phyloP scores from a whole-genome alignment of 2,329 filamentous ascomycete species.

The Fusarium anguioides region DNA sequence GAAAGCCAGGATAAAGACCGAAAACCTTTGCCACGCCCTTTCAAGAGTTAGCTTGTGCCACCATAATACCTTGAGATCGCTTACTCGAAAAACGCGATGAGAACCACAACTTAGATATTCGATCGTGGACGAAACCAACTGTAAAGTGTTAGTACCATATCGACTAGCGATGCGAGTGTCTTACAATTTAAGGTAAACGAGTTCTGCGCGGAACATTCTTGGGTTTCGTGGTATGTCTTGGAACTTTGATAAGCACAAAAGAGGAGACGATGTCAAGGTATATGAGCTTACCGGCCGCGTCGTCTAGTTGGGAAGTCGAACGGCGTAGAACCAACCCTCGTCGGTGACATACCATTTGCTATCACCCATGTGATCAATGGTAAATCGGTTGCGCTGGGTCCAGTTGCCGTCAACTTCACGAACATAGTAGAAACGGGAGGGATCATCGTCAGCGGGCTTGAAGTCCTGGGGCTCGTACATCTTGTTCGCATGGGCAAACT shows the following conservation, averaged over 20 bases:
- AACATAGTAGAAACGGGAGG: constrained; percentile 69
- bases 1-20: not conserved
- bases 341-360: constrained; percentile 69
- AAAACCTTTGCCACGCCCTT: not conserved
- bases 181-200: constrained; percentile 7
- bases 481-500: constrained; percentile 62
- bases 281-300: constrained; percentile 19
- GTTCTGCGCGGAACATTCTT: constrained; percentile 1
- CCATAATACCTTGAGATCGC: not conserved
- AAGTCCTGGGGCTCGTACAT: constrained; percentile 70
- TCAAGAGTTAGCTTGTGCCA: not conserved
- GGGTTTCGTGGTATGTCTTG: constrained; percentile 13
- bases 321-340: constrained; percentile 70
- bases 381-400: constrained; percentile 68
- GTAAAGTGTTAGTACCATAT: not conserved
- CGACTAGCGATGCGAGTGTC: not conserved
- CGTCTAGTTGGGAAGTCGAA: constrained; percentile 59
- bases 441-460: constrained; percentile 70
- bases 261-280: not conserved
- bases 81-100: constrained; percentile 11
- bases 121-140: constrained; percentile 14
- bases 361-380: constrained; percentile 68
- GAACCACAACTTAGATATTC: not conserved
- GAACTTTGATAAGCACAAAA: constrained; percentile 9
- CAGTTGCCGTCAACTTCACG: constrained; percentile 70